Percentiles rank a stretch among this genome's conserved stretches.
These are phyloP conservation scores for Vaccinium corymbosum DNA, from an alignment of 148 eudicot genomes.

Conservation along the genomic window DNA sequence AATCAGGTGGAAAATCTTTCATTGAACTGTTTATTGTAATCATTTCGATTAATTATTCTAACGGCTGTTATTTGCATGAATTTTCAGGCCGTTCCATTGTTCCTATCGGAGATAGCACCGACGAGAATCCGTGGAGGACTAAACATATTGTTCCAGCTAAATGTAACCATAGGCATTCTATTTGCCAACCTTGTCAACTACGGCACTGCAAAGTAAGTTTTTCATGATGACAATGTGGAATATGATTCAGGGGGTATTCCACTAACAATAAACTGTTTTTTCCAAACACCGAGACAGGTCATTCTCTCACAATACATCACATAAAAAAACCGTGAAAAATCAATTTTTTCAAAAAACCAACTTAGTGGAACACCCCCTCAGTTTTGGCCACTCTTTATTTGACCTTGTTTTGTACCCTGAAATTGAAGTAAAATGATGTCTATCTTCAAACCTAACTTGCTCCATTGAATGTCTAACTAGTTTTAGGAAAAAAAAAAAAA, in stretches of 20 bases:
- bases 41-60: too few relatives aligned
- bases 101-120: conserved; percentile 91
- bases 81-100: conserved; percentile 89
- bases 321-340: too few relatives aligned
- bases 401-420: neutral
- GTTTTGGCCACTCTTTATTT: neutral
- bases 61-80: neutral
- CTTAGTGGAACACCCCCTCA: too few relatives aligned
- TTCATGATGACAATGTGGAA: neutral
- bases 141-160: conserved; percentile 84
- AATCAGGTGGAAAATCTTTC: too few relatives aligned
- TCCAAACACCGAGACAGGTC: too few relatives aligned
- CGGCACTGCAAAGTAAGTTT: conserved; percentile 69
- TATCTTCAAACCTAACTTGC: neutral
- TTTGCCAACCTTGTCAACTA: conserved; percentile 80
- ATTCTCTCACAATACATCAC: too few relatives aligned
- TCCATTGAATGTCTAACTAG: neutral
- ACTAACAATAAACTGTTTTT: too few relatives aligned
- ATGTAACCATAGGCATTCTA: conserved; percentile 84
- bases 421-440: neutral
- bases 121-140: conserved; percentile 81
- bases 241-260: too few relatives aligned
- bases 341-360: too few relatives aligned
- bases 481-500: neutral
- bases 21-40: too few relatives aligned